Percentiles rank a stretch among this genome's conserved stretches.
Evolutionary conservation across 192 early-diverging fungal genomes (phyloP).

Genomic region (Umbelopsis sp.): DNA sequence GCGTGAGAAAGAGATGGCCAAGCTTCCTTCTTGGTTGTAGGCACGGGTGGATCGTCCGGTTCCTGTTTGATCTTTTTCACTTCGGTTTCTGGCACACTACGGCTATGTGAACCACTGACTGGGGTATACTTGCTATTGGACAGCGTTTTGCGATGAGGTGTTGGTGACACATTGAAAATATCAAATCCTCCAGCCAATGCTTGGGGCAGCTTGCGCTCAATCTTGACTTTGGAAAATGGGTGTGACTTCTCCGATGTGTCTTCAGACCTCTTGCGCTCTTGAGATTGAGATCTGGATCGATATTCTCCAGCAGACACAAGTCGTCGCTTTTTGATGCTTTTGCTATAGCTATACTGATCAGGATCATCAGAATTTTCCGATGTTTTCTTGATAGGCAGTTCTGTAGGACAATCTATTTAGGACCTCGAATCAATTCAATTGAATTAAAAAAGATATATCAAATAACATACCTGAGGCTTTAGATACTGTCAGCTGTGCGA

Average conservation of each 20-base stretch:
- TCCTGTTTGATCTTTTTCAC: constrained; percentile 42
- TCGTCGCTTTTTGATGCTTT: constrained; percentile 29
- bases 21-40: constrained; percentile 25
- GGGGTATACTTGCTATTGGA: background rate
- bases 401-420: background rate
- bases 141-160: constrained; percentile 3
- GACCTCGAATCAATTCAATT: no score
- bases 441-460: no score
- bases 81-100: background rate
- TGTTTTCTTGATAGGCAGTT: constrained; percentile 1
- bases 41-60: constrained; percentile 34
- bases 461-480: constrained; percentile 5
- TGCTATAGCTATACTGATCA: background rate
- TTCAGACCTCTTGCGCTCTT: constrained; percentile 14
- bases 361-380: background rate
- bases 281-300: constrained; percentile 2
- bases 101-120: background rate
- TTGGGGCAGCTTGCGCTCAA: constrained; percentile 3
- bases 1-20: constrained; percentile 44
- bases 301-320: constrained; percentile 30
- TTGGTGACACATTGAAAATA: constrained; percentile 10
- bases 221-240: background rate
- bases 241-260: background rate
- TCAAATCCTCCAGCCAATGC: constrained; percentile 9
- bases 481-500: background rate